Conservation (phyloP, 1,284 basidiomycete genomes). For the Peniophora sp. region DNA sequence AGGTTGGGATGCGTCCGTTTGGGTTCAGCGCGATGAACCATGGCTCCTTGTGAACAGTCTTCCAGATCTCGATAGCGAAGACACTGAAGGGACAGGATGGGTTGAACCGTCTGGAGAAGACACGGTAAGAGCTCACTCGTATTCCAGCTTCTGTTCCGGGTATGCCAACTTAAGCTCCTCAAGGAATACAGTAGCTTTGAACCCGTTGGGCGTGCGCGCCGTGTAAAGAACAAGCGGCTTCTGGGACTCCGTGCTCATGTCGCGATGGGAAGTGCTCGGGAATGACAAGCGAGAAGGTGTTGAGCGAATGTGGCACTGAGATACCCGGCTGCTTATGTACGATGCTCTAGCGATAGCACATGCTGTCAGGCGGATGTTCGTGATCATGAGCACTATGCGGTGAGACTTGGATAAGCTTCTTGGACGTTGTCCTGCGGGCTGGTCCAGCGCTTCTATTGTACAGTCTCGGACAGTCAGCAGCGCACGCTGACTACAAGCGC, state of each 20-base stretch:
- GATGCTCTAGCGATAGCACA: too few relatives aligned
- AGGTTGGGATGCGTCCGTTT: constrained; percentile 51
- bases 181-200: constrained; percentile 28
- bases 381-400: too few relatives aligned
- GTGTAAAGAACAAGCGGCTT: constrained; percentile 9
- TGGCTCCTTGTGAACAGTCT: constrained; percentile 44
- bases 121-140: constrained; percentile 27
- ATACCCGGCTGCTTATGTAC: too few relatives aligned
- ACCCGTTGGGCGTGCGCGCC: constrained; percentile 10
- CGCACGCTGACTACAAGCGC: too few relatives aligned
- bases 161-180: constrained; percentile 38
- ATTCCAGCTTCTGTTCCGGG: constrained; percentile 27
- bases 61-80: constrained; percentile 25
- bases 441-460: too few relatives aligned
- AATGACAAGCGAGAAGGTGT: too few relatives aligned
- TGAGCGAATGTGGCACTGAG: too few relatives aligned
- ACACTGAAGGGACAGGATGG: constrained; percentile 25
- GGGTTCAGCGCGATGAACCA: constrained; percentile 52
- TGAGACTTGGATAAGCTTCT: too few relatives aligned
- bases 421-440: too few relatives aligned
- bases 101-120: constrained; percentile 5
- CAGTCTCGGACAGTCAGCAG: too few relatives aligned
- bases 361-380: too few relatives aligned
- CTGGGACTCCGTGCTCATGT: not conserved
- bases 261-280: not conserved